These are phyloP conservation scores for Orychophragmus violaceus DNA, from an alignment of 345 rosid genomes.

Conservation along the genomic window DNA sequence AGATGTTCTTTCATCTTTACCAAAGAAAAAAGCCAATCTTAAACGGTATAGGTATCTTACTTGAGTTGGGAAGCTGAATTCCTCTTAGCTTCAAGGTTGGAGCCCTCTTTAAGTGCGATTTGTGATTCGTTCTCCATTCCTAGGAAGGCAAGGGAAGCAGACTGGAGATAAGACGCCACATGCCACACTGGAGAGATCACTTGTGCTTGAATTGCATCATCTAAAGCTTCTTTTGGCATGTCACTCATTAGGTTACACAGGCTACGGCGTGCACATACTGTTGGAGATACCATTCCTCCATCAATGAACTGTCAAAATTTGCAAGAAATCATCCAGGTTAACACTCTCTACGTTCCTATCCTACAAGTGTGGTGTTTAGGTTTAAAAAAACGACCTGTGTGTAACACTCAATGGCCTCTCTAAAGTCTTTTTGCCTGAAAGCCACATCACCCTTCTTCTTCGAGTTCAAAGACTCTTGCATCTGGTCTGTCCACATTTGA, in stretches of 20 bases:
- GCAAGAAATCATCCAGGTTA: slow-evolving; percentile 1
- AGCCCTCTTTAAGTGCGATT: slow-evolving; percentile 69
- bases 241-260: slow-evolving; percentile 68
- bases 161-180: slow-evolving; percentile 75
- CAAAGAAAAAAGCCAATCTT: background rate
- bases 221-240: slow-evolving; percentile 69
- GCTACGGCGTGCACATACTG: slow-evolving; percentile 78
- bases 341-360: background rate
- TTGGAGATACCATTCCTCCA: slow-evolving; percentile 84
- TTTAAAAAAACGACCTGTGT: slow-evolving; percentile 48
- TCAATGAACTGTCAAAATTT: slow-evolving; percentile 57
- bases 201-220: slow-evolving; percentile 81
- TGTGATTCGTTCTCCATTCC: slow-evolving; percentile 84
- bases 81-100: slow-evolving; percentile 57
- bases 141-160: slow-evolving; percentile 53
- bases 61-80: slow-evolving; percentile 9
- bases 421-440: slow-evolving; percentile 75
- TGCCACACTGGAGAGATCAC: slow-evolving; percentile 81
- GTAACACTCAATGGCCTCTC: slow-evolving; percentile 65
- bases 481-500: slow-evolving; percentile 89
- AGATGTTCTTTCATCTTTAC: slow-evolving; percentile 31
- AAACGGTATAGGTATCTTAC: slow-evolving; percentile 7
- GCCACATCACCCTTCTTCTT: slow-evolving; percentile 91
- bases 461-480: slow-evolving; percentile 82
- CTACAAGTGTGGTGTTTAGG: background rate